These are phyloP conservation scores for Capronia epimyces DNA, from an alignment of 2,329 filamentous ascomycete species.

Conservation along the genomic window DNA sequence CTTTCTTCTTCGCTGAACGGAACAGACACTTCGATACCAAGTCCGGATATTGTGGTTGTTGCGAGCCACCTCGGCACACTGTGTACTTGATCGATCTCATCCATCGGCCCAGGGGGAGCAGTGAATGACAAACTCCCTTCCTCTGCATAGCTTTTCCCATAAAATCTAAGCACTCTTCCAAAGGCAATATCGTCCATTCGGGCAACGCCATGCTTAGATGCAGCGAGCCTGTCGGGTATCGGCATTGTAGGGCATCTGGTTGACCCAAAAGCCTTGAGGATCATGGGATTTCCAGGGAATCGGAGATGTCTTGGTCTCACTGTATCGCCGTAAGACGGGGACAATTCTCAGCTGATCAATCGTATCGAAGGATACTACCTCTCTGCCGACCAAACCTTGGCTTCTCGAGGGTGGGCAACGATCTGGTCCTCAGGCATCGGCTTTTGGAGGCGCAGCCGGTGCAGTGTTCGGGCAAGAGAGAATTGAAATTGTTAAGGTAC, in stretches of 20 bases:
- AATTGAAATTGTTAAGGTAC: slow-evolving; percentile 10
- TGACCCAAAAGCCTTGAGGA: background rate
- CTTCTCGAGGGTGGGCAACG: background rate
- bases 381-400: background rate
- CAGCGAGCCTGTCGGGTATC: slow-evolving; percentile 4
- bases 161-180: background rate
- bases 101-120: background rate
- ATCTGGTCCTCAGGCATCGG: background rate
- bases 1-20: background rate
- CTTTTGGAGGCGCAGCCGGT: background rate
- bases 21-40: slow-evolving; percentile 17
- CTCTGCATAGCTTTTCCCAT: background rate
- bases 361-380: background rate
- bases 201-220: background rate
- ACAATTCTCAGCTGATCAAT: background rate
- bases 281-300: background rate
- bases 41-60: slow-evolving; percentile 3
- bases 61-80: slow-evolving; percentile 1
- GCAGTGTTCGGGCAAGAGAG: slow-evolving; percentile 4
- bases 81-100: background rate
- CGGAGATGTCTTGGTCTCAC: slow-evolving; percentile 1
- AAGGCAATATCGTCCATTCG: background rate
- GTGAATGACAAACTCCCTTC: slow-evolving; percentile 7
- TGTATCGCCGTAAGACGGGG: background rate
- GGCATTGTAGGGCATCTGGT: background rate